Conservation (phyloP, 2,329 filamentous ascomycete genomes). For the Gnomoniopsis sp. region DNA sequence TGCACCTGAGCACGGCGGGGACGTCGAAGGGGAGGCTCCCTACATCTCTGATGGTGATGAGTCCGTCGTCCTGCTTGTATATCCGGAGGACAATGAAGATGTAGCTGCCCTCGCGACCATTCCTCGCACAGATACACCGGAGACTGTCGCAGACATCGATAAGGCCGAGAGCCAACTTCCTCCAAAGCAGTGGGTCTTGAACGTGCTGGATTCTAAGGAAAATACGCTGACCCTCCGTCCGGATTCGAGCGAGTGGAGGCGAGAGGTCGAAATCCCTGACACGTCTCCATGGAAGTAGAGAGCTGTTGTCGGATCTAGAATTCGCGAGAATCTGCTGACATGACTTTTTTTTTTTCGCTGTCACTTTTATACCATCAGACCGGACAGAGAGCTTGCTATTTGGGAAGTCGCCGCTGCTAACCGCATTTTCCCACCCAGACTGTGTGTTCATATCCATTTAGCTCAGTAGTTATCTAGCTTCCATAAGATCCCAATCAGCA, state of each 20-base stretch:
- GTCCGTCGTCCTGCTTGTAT: not conserved
- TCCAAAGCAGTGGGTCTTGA: conserved; percentile 1
- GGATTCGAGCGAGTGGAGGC: not conserved
- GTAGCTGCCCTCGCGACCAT: not conserved
- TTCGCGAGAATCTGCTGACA: not conserved
- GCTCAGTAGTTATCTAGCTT: conserved; percentile 12
- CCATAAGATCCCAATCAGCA: conserved; percentile 2
- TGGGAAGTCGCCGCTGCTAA: not conserved
- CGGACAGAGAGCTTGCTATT: not conserved
- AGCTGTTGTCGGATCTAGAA: not conserved
- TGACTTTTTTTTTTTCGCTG: not conserved
- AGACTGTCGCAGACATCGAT: not conserved
- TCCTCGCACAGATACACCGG: not conserved
- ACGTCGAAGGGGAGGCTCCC: not conserved
- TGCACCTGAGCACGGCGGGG: not conserved
- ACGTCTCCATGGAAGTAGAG: not conserved
- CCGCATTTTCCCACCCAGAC: not conserved
- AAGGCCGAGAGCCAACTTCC: not conserved
- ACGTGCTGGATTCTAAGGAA: not conserved
- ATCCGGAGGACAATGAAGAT: not conserved
- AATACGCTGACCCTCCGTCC: conserved; percentile 6
- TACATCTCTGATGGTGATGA: not conserved
- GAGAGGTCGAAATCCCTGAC: not conserved
- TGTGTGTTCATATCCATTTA: not conserved
- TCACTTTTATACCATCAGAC: not conserved